Conservation (phyloP, 345 rosid species). For the Brassica nigra region DNA sequence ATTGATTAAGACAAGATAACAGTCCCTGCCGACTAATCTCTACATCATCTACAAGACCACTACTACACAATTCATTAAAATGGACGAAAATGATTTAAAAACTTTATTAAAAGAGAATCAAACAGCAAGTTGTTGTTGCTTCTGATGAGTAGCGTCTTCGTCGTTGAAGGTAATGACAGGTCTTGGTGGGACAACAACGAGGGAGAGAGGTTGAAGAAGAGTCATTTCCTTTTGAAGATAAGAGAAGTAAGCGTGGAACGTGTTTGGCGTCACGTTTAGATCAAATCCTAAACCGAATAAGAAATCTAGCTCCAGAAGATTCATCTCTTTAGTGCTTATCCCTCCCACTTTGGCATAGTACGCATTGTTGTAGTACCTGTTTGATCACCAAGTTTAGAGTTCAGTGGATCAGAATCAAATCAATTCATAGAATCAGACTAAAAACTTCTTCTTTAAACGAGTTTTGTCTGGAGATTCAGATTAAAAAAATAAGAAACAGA, state of each 20-base stretch:
- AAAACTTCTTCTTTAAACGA: neutral
- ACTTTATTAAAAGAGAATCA: conserved; percentile 12
- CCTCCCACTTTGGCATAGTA: conserved; percentile 97
- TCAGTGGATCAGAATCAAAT: neutral
- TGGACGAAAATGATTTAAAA: neutral
- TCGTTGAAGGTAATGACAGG: conserved; percentile 56
- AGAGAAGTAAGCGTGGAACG: conserved; percentile 67
- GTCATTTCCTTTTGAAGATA: conserved; percentile 70
- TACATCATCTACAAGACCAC: conserved; percentile 28
- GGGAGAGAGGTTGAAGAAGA: conserved; percentile 52
- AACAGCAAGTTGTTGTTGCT: conserved; percentile 61
- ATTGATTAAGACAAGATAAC: conserved; percentile 37
- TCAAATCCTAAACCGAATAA: conserved; percentile 79
- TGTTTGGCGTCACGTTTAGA: conserved; percentile 75
- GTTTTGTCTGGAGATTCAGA: neutral
- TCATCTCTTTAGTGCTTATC: conserved; percentile 83
- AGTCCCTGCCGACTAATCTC: conserved; percentile 40
- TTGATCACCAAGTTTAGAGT: conserved; percentile 28
- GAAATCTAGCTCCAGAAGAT: conserved; percentile 80
- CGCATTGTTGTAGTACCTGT: conserved; percentile 77
- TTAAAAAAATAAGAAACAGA: too few species aligned
- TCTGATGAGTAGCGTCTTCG: conserved; percentile 70
- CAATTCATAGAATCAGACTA: neutral
- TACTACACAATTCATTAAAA: conserved; percentile 37
- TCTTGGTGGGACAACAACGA: conserved; percentile 36